phyloP scores from a whole-genome alignment of 2,329 filamentous ascomycete genomes.

The Aurifilum marmelostoma region DNA sequence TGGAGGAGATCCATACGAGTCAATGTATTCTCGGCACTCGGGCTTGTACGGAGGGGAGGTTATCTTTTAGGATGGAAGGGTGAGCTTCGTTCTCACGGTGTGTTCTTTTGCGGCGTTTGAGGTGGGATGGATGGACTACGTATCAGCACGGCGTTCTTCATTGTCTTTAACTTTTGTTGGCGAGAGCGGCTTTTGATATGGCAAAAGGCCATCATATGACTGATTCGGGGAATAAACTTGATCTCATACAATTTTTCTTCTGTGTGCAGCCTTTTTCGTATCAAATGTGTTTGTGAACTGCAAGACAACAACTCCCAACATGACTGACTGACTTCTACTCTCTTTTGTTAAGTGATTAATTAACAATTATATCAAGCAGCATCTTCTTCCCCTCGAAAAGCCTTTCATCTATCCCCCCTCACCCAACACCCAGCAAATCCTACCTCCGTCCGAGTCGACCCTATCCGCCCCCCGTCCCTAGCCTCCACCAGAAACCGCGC shows the following conservation, averaged over 20 bases:
- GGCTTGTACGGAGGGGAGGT: too few species aligned
- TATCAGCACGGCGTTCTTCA: neutral
- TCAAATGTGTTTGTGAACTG: too few species aligned
- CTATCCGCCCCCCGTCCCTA: conserved; percentile 30
- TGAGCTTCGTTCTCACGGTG: neutral
- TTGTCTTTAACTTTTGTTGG: neutral
- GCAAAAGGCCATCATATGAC: neutral
- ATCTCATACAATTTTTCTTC: neutral
- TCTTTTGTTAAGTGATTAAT: too few species aligned
- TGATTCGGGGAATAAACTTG: neutral
- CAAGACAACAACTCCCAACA: neutral
- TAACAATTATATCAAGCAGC: neutral
- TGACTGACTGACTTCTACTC: too few species aligned
- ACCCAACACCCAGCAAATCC: conserved; percentile 25
- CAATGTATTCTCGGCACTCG: neutral
- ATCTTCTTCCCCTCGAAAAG: neutral
- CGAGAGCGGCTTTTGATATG: neutral
- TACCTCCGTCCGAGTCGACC: conserved; percentile 29
- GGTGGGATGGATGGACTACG: neutral
- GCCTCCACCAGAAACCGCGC: conserved; percentile 36
- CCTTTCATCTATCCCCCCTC: conserved; percentile 14
- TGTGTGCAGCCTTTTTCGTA: too few species aligned
- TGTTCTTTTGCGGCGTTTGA: neutral
- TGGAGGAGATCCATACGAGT: neutral
- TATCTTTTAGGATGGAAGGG: neutral